Conservation (phyloP, 192 early-diverging fungal species). For the Umbelopsis sp. region DNA sequence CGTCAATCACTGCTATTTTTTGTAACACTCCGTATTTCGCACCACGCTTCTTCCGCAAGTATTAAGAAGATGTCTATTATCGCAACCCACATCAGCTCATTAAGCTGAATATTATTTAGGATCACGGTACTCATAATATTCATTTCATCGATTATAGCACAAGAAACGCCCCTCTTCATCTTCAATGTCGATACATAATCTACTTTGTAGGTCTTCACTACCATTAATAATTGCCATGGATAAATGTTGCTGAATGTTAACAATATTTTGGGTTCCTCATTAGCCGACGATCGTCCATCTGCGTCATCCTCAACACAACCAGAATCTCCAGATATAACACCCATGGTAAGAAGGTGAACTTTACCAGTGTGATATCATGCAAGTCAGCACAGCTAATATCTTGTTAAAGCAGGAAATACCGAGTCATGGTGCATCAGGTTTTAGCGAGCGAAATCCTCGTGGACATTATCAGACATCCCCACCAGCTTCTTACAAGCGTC, state of each 20-base stretch:
- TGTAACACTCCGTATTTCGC: background rate
- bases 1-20: constrained; percentile 7
- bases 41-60: background rate
- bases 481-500: background rate
- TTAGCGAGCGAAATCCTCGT: background rate
- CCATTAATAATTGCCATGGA: background rate
- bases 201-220: background rate
- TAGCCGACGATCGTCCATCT: constrained; percentile 5
- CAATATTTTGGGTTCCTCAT: background rate
- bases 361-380: background rate
- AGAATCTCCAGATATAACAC: background rate
- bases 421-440: background rate
- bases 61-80: background rate
- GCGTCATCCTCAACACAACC: background rate
- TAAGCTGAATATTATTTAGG: background rate
- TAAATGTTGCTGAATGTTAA: background rate
- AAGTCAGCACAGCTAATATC: background rate
- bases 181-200: constrained; percentile 21
- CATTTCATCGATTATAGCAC: background rate
- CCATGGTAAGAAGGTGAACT: background rate
- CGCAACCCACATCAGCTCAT: too few relatives aligned
- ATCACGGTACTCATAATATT: background rate
- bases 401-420: background rate
- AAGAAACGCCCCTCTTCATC: background rate
- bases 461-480: background rate